phyloP scores from a whole-genome alignment of 2,329 filamentous ascomycete genomes.

The Neopestalotiopsis clavispora region DNA sequence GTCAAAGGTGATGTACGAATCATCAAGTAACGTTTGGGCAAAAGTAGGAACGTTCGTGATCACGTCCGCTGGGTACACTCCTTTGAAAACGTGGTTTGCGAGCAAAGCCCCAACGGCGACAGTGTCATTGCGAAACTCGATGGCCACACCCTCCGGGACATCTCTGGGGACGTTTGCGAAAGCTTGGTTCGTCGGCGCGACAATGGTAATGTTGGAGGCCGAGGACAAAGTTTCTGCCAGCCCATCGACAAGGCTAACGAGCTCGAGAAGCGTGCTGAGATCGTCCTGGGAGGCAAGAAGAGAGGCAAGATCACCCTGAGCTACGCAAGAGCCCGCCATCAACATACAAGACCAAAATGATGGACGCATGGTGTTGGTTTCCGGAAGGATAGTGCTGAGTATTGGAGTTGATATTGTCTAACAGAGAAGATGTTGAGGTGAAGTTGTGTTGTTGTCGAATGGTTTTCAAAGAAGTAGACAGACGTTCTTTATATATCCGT shows the following conservation, averaged over 20 bases:
- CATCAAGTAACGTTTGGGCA: slow-evolving; percentile 35
- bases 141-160: slow-evolving; percentile 38
- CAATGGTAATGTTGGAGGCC: slow-evolving; percentile 39
- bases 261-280: slow-evolving; percentile 29
- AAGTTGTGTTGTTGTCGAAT: neutral
- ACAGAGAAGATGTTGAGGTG: neutral
- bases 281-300: slow-evolving; percentile 29
- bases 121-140: slow-evolving; percentile 33
- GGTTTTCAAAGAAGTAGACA: neutral
- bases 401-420: neutral
- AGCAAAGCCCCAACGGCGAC: slow-evolving; percentile 37
- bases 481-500: slow-evolving; percentile 14
- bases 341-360: slow-evolving; percentile 15
- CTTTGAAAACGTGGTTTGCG: slow-evolving; percentile 38
- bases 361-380: slow-evolving; percentile 11
- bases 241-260: slow-evolving; percentile 28
- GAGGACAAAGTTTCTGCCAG: slow-evolving; percentile 36
- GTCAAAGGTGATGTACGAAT: slow-evolving; percentile 32
- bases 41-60: slow-evolving; percentile 36
- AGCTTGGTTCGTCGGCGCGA: slow-evolving; percentile 41
- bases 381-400: neutral
- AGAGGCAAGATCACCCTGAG: slow-evolving; percentile 25
- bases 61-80: slow-evolving; percentile 33
- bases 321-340: slow-evolving; percentile 20
- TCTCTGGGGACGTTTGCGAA: slow-evolving; percentile 37